Evolutionary conservation across 805 yeast genomes (phyloP).

Genomic region (Kodamaea lidongshanica): DNA sequence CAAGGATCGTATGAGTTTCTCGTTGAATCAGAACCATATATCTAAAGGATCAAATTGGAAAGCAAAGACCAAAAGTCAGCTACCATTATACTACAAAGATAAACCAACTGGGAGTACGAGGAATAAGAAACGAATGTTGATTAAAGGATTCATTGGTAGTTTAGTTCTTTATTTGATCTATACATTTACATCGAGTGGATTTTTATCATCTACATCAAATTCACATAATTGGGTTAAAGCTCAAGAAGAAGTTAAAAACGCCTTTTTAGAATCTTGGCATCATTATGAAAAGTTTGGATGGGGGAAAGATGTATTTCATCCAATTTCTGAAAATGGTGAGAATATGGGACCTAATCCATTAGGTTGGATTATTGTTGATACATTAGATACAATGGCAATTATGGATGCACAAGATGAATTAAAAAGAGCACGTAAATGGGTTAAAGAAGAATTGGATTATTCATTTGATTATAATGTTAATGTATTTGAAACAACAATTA

Average conservation of each 20-base stretch:
- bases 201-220: conserved; percentile 1
- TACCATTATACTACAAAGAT: conserved; percentile 33
- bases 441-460: conserved; percentile 60
- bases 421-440: conserved; percentile 65
- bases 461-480: conserved; percentile 70
- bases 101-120: conserved; percentile 17
- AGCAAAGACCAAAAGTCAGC: conserved; percentile 13
- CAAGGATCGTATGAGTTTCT: conserved; percentile 11
- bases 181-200: conserved; percentile 11
- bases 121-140: conserved; percentile 28
- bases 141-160: conserved; percentile 38
- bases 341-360: conserved; percentile 78
- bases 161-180: conserved; percentile 38
- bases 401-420: conserved; percentile 68
- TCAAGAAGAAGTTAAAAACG: conserved; percentile 55
- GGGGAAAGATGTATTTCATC: conserved; percentile 77
- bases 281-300: conserved; percentile 72
- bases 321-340: conserved; percentile 53
- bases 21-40: conserved; percentile 8
- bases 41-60: conserved; percentile 15
- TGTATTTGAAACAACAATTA: conserved; percentile 88
- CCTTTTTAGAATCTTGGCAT: conserved; percentile 70
- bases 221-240: conserved; percentile 40
- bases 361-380: conserved; percentile 91
- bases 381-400: conserved; percentile 72